A percentile compares a stretch with the other conserved stretches of the same genome.
These are phyloP conservation scores for Antitrichia curtipendula DNA, from an alignment of 225 moss, liverwort and hornwort species.

Conservation along the genomic window DNA sequence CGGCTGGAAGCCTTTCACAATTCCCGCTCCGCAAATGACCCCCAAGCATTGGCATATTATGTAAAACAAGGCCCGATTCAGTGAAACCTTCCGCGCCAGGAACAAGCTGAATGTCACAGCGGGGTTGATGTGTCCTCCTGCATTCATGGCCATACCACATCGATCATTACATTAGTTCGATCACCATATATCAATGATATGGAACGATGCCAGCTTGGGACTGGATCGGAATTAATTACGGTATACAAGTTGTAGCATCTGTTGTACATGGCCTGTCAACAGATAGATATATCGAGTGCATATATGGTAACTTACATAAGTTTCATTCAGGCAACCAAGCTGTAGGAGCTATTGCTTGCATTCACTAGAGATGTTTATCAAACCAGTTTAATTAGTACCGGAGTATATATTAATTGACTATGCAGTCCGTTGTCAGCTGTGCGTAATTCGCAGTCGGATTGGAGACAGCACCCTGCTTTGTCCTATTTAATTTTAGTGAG, in stretches of 20 bases:
- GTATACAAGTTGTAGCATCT: background rate
- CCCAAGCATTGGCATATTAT: conserved; percentile 22
- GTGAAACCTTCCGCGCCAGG: conserved; percentile 14
- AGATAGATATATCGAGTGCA: background rate
- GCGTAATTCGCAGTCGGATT: background rate
- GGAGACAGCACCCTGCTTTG: background rate
- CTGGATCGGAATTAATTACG: background rate
- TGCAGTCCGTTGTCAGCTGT: too few relatives aligned
- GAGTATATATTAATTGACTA: too few relatives aligned
- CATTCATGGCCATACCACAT: background rate
- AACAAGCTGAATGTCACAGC: conserved; percentile 27
- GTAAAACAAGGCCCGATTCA: conserved; percentile 8
- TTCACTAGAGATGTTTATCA: background rate
- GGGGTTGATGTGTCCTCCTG: conserved; percentile 36
- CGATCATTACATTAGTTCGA: background rate
- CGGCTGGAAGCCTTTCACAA: conserved; percentile 29
- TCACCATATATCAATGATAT: background rate
- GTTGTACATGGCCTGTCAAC: background rate
- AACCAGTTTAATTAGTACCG: background rate
- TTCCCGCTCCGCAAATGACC: conserved; percentile 23
- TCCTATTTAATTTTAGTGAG: background rate
- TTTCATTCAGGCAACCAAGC: background rate
- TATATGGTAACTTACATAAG: background rate
- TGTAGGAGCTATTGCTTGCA: background rate
- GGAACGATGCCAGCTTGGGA: background rate